Base-by-base conservation (phyloP, 805 yeast species). In the Saccharomycodes ludwigii region DNA sequence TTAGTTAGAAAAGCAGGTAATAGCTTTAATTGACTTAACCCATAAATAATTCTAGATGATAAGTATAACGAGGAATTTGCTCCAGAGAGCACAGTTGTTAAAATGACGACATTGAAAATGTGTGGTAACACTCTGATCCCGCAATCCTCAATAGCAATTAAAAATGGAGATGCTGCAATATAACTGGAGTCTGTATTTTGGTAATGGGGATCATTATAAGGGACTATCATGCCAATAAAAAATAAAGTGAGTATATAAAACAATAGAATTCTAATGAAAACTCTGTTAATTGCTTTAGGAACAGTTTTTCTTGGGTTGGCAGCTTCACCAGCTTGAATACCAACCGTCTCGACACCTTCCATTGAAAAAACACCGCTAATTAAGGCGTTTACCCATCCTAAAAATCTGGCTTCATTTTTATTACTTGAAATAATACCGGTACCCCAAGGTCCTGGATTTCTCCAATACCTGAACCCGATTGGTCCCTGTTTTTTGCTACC, bases 401-500 rank as follows among this genome's bases (percentile, higher is more conserved):
- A 56, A 47, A 77, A 75, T 48, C 75, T 63, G 31, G 64, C 80
- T 29, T 77, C 71, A 38, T 62, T 59, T 6, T 43, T 44, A 47
- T 70, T 60, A 11, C 47, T 39, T 9, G 73, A 71, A 21, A 68
- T 53, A 22, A 67, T 65, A 31, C 82, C 83, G 29, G 82, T 79
- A 24, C 77, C 67, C 73, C 79, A 73, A 8, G 83, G 68, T 40
- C 84, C 84, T 10, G 85, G 84, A 47, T 78, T 52, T 57, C 82
- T 69, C 88, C 86, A 78, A 54, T 78, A 78, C 51, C 83, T 66
- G 65, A 78, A 78, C 10, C 86, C 86, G 24, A 78, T 68, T 6
- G 84, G 78, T 5, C 83, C 78, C 12, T 83, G 83, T 2, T 68
- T 61, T 17, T 47, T 44, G 44, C 81, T 80, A 8, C 76, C 83